These are phyloP conservation scores for Cytidiella melzeri DNA, from an alignment of 768 basidiomycete species.

Conservation along the genomic window DNA sequence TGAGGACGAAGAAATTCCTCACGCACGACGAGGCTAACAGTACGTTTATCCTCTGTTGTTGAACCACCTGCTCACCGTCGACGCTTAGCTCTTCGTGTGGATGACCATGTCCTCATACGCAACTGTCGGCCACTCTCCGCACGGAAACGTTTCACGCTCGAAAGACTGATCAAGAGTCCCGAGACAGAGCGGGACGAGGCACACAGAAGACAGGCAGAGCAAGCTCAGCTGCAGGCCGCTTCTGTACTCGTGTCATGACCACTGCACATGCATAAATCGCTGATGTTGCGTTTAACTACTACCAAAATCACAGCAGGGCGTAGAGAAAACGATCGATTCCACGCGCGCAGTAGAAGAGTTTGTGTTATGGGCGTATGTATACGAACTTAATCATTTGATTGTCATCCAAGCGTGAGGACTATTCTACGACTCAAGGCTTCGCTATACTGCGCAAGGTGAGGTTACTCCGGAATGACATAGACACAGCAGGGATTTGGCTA, in stretches of 20 bases:
- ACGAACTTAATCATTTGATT: no score
- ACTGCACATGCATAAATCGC: not conserved
- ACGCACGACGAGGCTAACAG: constrained; percentile 70
- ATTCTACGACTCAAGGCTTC: no score
- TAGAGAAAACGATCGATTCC: no score
- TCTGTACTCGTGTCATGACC: not conserved
- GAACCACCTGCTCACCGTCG: constrained; percentile 1
- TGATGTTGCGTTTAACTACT: no score
- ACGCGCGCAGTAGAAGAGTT: no score
- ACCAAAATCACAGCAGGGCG: no score
- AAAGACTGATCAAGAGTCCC: constrained; percentile 63
- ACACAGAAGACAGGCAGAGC: constrained; percentile 16
- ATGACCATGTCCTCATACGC: constrained; percentile 71
- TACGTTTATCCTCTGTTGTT: constrained; percentile 31
- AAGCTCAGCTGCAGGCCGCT: not conserved
- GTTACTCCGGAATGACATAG: no score
- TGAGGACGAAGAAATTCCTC: constrained; percentile 72
- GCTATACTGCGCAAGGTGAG: no score
- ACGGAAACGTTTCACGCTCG: constrained; percentile 68
- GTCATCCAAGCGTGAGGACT: no score
- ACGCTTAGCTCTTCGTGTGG: constrained; percentile 50
- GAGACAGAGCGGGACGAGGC: constrained; percentile 38
- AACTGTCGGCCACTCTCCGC: constrained; percentile 81
- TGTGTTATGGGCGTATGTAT: no score
- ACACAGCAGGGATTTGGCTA: no score